Evolutionary conservation across 2,329 filamentous ascomycete genomes (phyloP).

Genomic region (Waltergamsia citrina): DNA sequence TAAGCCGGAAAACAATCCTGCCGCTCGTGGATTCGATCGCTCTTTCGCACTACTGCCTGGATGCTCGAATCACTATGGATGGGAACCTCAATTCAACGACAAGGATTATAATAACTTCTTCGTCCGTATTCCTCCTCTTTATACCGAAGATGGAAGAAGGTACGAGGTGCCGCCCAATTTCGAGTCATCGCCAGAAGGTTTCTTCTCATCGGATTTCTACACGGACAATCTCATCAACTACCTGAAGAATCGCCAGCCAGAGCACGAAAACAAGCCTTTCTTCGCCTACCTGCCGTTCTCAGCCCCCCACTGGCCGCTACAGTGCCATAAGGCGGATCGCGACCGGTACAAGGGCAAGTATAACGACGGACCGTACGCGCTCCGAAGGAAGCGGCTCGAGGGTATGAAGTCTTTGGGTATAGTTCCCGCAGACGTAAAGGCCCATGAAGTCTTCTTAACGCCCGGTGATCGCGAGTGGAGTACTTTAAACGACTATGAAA

Average conservation of each 20-base stretch:
- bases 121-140: too few species aligned
- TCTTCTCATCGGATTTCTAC: constrained; percentile 35
- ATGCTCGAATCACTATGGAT: too few species aligned
- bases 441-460: constrained; percentile 13
- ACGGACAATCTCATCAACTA: constrained; percentile 32
- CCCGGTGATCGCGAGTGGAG: too few species aligned
- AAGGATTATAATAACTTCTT: too few species aligned
- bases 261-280: constrained; percentile 15
- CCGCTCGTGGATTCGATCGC: too few species aligned
- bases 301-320: constrained; percentile 54
- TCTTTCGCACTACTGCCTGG: too few species aligned
- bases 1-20: too few species aligned
- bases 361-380: constrained; percentile 48
- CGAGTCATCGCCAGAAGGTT: too few species aligned
- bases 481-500: not conserved
- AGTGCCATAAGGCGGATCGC: constrained; percentile 44
- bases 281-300: constrained; percentile 32
- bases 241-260: constrained; percentile 16
- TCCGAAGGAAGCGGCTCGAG: constrained; percentile 40
- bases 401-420: too few species aligned
- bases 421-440: constrained; percentile 46
- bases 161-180: too few species aligned
- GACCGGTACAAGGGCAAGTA: constrained; percentile 50
- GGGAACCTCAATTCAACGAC: too few species aligned
- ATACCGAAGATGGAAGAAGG: too few species aligned